Evolutionary conservation across 2,329 filamentous ascomycete species (phyloP).

Genomic region (Ceratocystis colombiana): DNA sequence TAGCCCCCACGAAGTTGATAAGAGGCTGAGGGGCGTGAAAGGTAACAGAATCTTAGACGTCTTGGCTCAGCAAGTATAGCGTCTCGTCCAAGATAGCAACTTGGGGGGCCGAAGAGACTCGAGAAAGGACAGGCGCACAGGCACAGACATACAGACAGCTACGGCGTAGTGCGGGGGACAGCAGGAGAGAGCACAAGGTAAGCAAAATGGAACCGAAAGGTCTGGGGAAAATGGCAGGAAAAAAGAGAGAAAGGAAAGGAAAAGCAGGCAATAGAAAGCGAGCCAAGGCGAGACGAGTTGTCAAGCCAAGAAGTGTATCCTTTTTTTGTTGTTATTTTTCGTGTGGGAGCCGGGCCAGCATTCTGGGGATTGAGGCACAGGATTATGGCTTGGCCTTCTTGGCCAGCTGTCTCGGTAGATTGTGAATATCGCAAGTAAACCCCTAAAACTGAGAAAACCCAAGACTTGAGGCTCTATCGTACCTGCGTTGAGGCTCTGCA

Average conservation of each 20-base stretch:
- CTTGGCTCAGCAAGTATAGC: background rate
- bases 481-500: background rate
- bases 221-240: background rate
- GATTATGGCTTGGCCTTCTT: conserved; percentile 8
- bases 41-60: background rate
- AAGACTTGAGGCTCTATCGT: conserved; percentile 10
- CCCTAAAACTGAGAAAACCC: background rate
- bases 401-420: background rate
- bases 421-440: background rate
- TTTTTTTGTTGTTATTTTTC: background rate
- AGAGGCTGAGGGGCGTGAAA: background rate
- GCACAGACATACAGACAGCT: background rate
- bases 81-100: background rate
- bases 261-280: background rate
- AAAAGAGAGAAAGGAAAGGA: background rate
- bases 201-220: background rate
- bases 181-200: background rate
- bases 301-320: background rate
- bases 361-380: conserved; percentile 6
- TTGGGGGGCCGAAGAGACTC: background rate
- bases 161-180: background rate
- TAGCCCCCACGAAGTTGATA: background rate
- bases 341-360: background rate
- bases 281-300: background rate
- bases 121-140: background rate